A percentile compares a stretch with the other conserved stretches of the same genome.
Conservation (phyloP, 2,329 filamentous ascomycete species). For the Fusarium sp. region DNA sequence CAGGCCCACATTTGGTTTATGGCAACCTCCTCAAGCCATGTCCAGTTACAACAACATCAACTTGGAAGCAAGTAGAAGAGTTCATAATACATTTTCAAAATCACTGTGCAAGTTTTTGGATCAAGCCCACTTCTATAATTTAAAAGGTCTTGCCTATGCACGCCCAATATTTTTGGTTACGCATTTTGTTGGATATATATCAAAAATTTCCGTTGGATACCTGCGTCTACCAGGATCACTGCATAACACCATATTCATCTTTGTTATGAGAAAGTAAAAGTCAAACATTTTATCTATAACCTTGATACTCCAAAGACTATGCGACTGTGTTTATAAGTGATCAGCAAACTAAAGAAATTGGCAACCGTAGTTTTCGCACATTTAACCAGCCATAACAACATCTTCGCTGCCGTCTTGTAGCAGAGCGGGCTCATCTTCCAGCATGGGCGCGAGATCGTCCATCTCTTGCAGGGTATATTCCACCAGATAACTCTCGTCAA, state of each 20-base stretch:
- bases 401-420: conserved; percentile 55
- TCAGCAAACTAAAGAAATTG: conserved; percentile 9
- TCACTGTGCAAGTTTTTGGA: not conserved
- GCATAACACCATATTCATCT: not conserved
- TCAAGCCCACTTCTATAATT: not conserved
- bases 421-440: conserved; percentile 51
- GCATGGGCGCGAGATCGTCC: conserved; percentile 74
- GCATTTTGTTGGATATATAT: not conserved
- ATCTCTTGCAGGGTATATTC: conserved; percentile 95
- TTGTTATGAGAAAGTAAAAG: not conserved
- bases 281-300: conserved; percentile 37
- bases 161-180: not conserved
- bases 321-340: conserved; percentile 9
- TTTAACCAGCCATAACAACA: conserved; percentile 57
- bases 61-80: not conserved
- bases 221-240: not conserved
- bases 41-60: conserved; percentile 1
- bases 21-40: not conserved
- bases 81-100: not conserved
- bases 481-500: conserved; percentile 93
- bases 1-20: conserved; percentile 15
- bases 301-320: conserved; percentile 37
- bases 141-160: too few species aligned
- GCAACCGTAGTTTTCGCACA: conserved; percentile 11
- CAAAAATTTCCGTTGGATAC: not conserved